A percentile compares a stretch with the other conserved stretches of the same genome.
Evolutionary conservation across 2,329 filamentous ascomycete genomes (phyloP).

Genomic region (Cladosporium halotolerans): DNA sequence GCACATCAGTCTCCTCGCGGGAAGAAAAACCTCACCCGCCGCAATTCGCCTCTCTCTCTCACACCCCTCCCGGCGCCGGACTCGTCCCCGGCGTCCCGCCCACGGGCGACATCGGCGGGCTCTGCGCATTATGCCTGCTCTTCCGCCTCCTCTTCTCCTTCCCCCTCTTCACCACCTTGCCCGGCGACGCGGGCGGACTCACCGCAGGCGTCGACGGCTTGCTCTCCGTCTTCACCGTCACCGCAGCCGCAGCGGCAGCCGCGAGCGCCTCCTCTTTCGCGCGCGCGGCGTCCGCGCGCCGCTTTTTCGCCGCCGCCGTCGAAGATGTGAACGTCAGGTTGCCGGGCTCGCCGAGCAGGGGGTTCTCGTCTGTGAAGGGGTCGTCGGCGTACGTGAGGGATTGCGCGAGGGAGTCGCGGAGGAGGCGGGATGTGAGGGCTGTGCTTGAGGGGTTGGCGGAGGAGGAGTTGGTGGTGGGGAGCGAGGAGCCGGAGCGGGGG

Average conservation of each 20-base stretch:
- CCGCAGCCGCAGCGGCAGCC: constrained; percentile 15
- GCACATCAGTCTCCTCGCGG: too few relatives aligned
- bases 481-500: constrained; percentile 25
- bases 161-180: constrained; percentile 13
- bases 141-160: constrained; percentile 17
- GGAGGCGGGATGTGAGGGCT: constrained; percentile 21
- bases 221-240: constrained; percentile 14
- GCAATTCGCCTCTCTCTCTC: background rate
- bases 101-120: constrained; percentile 6
- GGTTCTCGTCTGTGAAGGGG: constrained; percentile 56
- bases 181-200: constrained; percentile 12
- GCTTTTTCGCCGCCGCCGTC: constrained; percentile 37
- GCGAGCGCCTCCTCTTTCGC: constrained; percentile 18
- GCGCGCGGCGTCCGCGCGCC: constrained; percentile 32
- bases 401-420: constrained; percentile 35
- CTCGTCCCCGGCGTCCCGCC: constrained; percentile 2
- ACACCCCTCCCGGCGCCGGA: background rate
- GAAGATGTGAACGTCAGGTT: constrained; percentile 52
- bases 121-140: constrained; percentile 14
- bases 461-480: background rate
- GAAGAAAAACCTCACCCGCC: too few relatives aligned
- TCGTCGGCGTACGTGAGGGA: constrained; percentile 50
- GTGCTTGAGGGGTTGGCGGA: constrained; percentile 6
- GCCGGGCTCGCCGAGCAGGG: constrained; percentile 57
- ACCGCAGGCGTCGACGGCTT: constrained; percentile 12